phyloP scores from a whole-genome alignment of 192 early-diverging fungal genomes.

The Backusella circina region DNA sequence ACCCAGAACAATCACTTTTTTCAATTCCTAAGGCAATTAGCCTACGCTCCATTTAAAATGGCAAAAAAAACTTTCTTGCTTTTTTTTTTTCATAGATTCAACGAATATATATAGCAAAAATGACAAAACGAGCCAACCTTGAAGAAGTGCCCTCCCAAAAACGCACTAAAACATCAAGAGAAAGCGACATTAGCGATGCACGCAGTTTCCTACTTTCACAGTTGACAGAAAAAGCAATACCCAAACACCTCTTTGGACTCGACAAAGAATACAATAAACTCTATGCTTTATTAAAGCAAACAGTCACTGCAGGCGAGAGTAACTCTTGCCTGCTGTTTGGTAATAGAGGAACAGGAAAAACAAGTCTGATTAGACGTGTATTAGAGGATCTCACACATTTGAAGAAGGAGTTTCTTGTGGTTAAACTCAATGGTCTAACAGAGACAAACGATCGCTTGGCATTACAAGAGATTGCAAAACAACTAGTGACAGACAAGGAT shows the following conservation, averaged over 20 bases:
- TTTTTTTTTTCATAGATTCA: background rate
- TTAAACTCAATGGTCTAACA: slow-evolving; percentile 72
- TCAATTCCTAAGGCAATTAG: too few species aligned
- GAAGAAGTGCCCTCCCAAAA: background rate
- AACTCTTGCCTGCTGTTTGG: slow-evolving; percentile 88
- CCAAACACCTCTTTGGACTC: slow-evolving; percentile 39
- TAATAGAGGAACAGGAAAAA: slow-evolving; percentile 75
- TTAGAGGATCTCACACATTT: slow-evolving; percentile 22
- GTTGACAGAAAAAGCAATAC: slow-evolving; percentile 29
- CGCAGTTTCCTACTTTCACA: background rate
- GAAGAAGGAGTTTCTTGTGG: slow-evolving; percentile 52
- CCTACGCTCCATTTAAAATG: too few species aligned
- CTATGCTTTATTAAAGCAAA: slow-evolving; percentile 54
- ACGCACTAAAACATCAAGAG: background rate
- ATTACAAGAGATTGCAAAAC: slow-evolving; percentile 77
- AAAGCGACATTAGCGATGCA: background rate
- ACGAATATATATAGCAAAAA: background rate
- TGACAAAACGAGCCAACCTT: background rate
- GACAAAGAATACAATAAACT: slow-evolving; percentile 50
- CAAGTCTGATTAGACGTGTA: slow-evolving; percentile 33
- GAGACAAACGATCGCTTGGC: slow-evolving; percentile 83
- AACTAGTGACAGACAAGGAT: slow-evolving; percentile 57
- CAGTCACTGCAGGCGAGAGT: slow-evolving; percentile 69
- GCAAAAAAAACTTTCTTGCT: background rate
- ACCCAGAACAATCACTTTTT: too few species aligned